phyloP scores from a whole-genome alignment of 352 stramenopile genomes.

The Halophytophthora polymorphica region DNA sequence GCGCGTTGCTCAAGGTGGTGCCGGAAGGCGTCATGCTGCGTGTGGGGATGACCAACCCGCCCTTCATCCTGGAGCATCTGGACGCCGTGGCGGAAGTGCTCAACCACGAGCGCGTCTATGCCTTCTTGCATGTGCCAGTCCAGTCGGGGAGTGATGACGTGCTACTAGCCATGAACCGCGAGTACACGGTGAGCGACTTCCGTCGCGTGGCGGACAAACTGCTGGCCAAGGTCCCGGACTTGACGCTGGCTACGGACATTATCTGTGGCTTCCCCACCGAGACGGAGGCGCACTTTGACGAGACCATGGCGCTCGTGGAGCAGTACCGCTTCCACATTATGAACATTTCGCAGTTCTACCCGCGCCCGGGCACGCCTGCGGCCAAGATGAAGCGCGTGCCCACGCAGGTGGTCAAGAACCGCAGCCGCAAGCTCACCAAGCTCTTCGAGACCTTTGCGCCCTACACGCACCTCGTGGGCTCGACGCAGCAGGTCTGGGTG shows the following conservation, averaged over 20 bases:
- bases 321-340: slow-evolving; percentile 90
- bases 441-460: slow-evolving; percentile 84
- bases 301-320: slow-evolving; percentile 85
- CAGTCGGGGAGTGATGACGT: slow-evolving; percentile 87
- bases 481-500: slow-evolving; percentile 68
- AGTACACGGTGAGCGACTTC: slow-evolving; percentile 89
- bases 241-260: slow-evolving; percentile 92
- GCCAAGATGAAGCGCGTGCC: slow-evolving; percentile 88
- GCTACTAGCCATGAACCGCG: slow-evolving; percentile 88
- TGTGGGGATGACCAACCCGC: slow-evolving; percentile 93
- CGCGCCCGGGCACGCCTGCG: slow-evolving; percentile 86
- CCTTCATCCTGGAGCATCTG: slow-evolving; percentile 89
- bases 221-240: slow-evolving; percentile 58
- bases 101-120: slow-evolving; percentile 82
- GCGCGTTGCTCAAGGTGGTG: slow-evolving; percentile 59
- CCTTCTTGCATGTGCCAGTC: slow-evolving; percentile 91
- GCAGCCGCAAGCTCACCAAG: slow-evolving; percentile 78
- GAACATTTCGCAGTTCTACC: slow-evolving; percentile 95
- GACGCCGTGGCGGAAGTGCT: slow-evolving; percentile 79
- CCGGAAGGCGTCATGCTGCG: slow-evolving; percentile 84
- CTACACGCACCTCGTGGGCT: slow-evolving; percentile 69
- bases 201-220: slow-evolving; percentile 70
- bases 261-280: slow-evolving; percentile 92
- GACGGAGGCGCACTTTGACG: slow-evolving; percentile 86
- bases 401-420: slow-evolving; percentile 88